Conservation (phyloP, 83 land plant species). For the Thuja plicata region DNA sequence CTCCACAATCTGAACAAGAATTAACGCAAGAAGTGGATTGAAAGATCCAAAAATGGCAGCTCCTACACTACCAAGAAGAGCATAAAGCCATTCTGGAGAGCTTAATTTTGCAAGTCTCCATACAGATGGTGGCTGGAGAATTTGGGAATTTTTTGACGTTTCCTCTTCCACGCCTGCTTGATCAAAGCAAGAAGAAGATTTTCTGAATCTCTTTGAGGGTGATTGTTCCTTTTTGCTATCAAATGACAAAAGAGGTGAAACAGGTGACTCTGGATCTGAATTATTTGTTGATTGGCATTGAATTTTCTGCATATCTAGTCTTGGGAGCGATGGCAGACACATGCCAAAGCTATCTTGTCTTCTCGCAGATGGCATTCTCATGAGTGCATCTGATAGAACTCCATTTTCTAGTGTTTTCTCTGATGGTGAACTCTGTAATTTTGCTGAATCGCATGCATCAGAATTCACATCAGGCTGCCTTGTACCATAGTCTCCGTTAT, state of each 20-base stretch:
- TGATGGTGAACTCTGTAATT: constrained; percentile 32
- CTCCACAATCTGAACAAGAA: constrained; percentile 68
- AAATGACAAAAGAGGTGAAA: constrained; percentile 93
- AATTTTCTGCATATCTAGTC: constrained; percentile 71
- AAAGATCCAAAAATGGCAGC: constrained; percentile 99
- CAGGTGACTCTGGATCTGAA: constrained; percentile 97
- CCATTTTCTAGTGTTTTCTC: constrained; percentile 25
- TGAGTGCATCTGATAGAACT: constrained; percentile 16
- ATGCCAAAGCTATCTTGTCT: constrained; percentile 87
- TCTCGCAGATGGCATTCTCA: constrained; percentile 22
- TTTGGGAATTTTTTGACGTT: constrained; percentile 27
- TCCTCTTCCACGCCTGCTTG: constrained; percentile 25
- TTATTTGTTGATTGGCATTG: constrained; percentile 59
- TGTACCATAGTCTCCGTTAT: constrained; percentile 25
- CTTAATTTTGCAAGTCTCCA: constrained; percentile 90
- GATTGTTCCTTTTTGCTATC: constrained; percentile 95
- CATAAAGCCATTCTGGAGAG: constrained; percentile 96
- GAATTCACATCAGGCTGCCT: constrained; percentile 7
- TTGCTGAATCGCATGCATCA: constrained; percentile 23
- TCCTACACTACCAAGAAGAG: constrained; percentile 90
- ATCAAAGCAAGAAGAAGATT: constrained; percentile 64
- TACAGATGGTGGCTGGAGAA: constrained; percentile 61
- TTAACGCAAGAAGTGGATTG: constrained; percentile 94
- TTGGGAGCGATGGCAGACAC: constrained; percentile 69
- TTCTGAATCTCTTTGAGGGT: constrained; percentile 90